These are phyloP conservation scores for Strigomonas culicis DNA, from an alignment of 208 protist species.

Conservation along the genomic window DNA sequence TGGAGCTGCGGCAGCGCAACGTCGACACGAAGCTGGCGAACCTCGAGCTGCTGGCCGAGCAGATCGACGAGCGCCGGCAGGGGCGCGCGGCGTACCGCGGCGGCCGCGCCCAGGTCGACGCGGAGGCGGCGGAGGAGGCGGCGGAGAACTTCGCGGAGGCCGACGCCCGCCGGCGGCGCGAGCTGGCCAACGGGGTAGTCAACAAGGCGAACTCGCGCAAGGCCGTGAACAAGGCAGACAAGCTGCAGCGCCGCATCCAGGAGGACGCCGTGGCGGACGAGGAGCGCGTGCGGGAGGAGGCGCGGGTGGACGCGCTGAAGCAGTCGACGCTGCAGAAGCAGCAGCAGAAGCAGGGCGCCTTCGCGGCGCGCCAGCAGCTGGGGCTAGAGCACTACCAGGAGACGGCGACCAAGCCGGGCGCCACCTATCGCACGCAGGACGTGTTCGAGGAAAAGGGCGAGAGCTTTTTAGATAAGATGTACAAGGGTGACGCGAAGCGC, in stretches of 20 bases:
- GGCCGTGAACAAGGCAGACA: conserved; percentile 38
- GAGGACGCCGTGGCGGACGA: conserved; percentile 28
- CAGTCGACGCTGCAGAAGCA: conserved; percentile 20
- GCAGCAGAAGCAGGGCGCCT: conserved; percentile 35
- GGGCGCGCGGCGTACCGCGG: conserved; percentile 33
- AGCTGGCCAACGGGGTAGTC: conserved; percentile 33
- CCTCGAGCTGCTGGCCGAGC: conserved; percentile 59
- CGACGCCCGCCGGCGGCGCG: conserved; percentile 20
- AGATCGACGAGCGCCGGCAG: conserved; percentile 49
- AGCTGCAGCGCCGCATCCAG: conserved; percentile 36
- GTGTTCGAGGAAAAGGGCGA: conserved; percentile 51
- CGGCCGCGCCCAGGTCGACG: conserved; percentile 22
- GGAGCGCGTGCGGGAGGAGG: conserved; percentile 31
- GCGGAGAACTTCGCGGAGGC: conserved; percentile 48
- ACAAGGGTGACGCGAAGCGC: conserved; percentile 24
- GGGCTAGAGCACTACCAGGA: conserved; percentile 28
- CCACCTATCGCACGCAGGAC: conserved; percentile 67
- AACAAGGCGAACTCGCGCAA: conserved; percentile 38
- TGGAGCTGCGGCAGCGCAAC: conserved; percentile 43
- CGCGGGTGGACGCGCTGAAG: conserved; percentile 34
- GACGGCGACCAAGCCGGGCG: conserved; percentile 15
- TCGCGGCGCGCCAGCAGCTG: conserved; percentile 47
- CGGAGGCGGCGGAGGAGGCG: conserved; percentile 58
- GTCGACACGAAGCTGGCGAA: conserved; percentile 71
- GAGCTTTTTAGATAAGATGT: conserved; percentile 48